Evolutionary conservation across 495 filamentous ascomycete species (phyloP), one percentile per base, ranked within the genome.

Genomic region (Podospora comata): DNA sequence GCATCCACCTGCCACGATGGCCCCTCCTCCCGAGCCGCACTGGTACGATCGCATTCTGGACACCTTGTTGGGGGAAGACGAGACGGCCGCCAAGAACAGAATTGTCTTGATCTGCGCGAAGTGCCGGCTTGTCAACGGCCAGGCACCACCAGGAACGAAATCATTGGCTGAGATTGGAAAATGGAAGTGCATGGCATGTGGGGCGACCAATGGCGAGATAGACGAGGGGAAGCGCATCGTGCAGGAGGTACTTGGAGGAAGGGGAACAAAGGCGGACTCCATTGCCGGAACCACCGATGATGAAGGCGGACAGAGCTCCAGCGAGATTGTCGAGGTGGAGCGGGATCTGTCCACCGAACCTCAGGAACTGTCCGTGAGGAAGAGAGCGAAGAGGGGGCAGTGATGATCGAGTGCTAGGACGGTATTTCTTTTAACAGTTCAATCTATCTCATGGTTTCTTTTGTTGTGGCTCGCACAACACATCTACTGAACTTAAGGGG

Each of bases 41-140:
- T 98, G 96, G 96, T 98, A 97, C 77, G 95, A 99, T 74, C 88
- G 95, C 57, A 86, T 99, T 39, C 78, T 98, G 54, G 95, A 99
- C 74, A 88, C 96, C 5, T 85, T 99, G 34, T 83, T 99, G 0
- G 95, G 95, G 26, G 95, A 99, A 77, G 95, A 99, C 71, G 95
- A 99, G 79, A 94, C 91, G 54, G 89, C 91, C 28, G 87, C 96
- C 0, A 94, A 92, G 78, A 97, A 97, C 79, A 87, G 95, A 5
- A 87, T 96, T 63, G 95, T 89, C 28, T 78, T 99, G 72, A 95
- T 99, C 62, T 99, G 95, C 80, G 69, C 75, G 23, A 81, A 85
- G 23, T 99, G 95, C 75, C 84, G 92, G 28, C 85, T 97, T 11
- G 94, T 99, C 39, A 99, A 99, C 74, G 95, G 95, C 3, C 94